Evolutionary conservation across 2,329 filamentous ascomycete genomes (phyloP).

Genomic region (Tolypocladium tundrense): DNA sequence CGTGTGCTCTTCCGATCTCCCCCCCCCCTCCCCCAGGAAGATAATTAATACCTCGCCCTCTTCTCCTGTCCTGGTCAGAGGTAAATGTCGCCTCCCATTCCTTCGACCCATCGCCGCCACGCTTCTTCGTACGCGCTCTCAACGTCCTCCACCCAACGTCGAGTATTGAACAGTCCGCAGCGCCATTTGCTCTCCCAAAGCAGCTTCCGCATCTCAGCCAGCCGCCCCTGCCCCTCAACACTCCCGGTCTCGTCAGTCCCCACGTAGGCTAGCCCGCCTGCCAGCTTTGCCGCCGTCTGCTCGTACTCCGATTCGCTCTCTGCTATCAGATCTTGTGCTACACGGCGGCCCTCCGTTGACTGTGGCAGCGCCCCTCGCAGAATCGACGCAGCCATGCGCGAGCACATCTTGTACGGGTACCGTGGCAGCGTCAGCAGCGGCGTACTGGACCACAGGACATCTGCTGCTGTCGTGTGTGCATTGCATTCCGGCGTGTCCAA

Average conservation of each 20-base stretch:
- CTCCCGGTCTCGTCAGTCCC: constrained; percentile 27
- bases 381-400: constrained; percentile 93
- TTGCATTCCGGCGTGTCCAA: constrained; percentile 97
- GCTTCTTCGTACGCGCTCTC: constrained; percentile 82
- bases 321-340: constrained; percentile 68
- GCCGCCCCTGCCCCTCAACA: constrained; percentile 52
- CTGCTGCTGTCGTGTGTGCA: constrained; percentile 92
- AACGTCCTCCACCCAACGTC: constrained; percentile 80
- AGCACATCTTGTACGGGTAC: constrained; percentile 98
- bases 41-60: neutral
- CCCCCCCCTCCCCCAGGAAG: too few relatives aligned
- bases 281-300: constrained; percentile 59
- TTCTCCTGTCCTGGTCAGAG: constrained; percentile 29
- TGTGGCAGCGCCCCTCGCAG: constrained; percentile 79
- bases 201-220: constrained; percentile 69
- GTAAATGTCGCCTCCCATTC: constrained; percentile 88
- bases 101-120: constrained; percentile 79
- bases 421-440: constrained; percentile 82
- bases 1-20: too few relatives aligned
- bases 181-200: constrained; percentile 77
- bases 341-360: constrained; percentile 52
- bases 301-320: constrained; percentile 76
- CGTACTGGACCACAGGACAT: constrained; percentile 93
- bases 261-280: constrained; percentile 50
- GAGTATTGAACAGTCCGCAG: constrained; percentile 84